phyloP scores from a whole-genome alignment of 2,329 filamentous ascomycete species.

The Myriosclerotinia curreyana region DNA sequence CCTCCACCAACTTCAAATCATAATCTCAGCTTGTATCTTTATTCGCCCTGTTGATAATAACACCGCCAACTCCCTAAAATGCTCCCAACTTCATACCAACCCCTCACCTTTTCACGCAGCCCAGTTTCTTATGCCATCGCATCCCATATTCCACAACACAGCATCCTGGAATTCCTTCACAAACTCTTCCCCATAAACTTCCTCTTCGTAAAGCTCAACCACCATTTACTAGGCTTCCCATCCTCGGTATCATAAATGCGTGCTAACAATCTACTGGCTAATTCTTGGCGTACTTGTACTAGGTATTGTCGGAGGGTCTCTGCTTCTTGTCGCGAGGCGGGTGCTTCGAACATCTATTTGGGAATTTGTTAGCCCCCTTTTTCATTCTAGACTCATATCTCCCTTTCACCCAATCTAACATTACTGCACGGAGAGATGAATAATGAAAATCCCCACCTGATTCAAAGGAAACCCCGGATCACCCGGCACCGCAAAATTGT shows the following conservation, averaged over 20 bases:
- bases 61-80: constrained; percentile 17
- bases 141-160: constrained; percentile 21
- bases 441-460: constrained; percentile 56
- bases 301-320: constrained; percentile 88
- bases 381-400: background rate
- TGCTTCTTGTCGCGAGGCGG: constrained; percentile 80
- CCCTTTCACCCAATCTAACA: background rate
- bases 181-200: constrained; percentile 99
- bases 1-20: background rate
- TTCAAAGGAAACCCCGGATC: constrained; percentile 92
- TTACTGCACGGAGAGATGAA: background rate
- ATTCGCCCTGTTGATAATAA: constrained; percentile 5
- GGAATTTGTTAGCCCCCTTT: background rate
- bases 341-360: constrained; percentile 80
- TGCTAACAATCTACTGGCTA: constrained; percentile 76
- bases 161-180: constrained; percentile 42
- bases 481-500: constrained; percentile 89
- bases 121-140: background rate
- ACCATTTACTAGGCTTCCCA: constrained; percentile 79
- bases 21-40: constrained; percentile 4
- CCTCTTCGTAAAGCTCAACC: constrained; percentile 97
- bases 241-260: constrained; percentile 73
- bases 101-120: background rate
- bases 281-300: constrained; percentile 87
- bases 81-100: background rate